These are phyloP conservation scores for Byssoonygena ceratinophila DNA, from an alignment of 2,329 filamentous ascomycete genomes.

Conservation along the genomic window DNA sequence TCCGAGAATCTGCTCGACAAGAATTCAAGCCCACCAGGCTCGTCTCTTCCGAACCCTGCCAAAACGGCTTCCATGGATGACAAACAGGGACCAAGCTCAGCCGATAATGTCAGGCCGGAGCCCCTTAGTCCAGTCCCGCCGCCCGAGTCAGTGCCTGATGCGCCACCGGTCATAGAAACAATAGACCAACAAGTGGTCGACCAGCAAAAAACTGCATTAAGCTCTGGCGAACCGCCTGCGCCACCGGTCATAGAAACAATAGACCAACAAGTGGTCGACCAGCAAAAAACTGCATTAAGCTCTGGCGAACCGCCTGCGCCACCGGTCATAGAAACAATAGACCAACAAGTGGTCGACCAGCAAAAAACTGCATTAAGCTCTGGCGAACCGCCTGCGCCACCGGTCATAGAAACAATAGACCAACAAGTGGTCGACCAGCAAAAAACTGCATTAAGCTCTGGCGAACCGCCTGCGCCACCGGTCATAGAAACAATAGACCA, in stretches of 20 bases:
- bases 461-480: constrained; percentile 12
- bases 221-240: constrained; percentile 9
- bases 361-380: neutral
- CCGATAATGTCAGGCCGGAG: neutral
- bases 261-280: constrained; percentile 8
- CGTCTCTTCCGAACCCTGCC: constrained; percentile 1
- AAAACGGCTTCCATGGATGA: constrained; percentile 19
- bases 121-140: constrained; percentile 5
- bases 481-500: constrained; percentile 7
- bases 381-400: constrained; percentile 12
- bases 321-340: constrained; percentile 5
- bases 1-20: constrained; percentile 5
- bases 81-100: neutral
- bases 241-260: constrained; percentile 6
- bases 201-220: neutral
- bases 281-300: neutral
- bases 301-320: constrained; percentile 11
- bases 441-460: neutral
- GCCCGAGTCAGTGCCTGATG: constrained; percentile 2
- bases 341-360: constrained; percentile 7
- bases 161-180: constrained; percentile 4
- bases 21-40: neutral
- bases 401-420: constrained; percentile 10
- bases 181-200: constrained; percentile 10
- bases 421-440: neutral